Evolutionary conservation across 169 alveolate genomes (phyloP).

Genomic region (Miamiensis avidus): DNA sequence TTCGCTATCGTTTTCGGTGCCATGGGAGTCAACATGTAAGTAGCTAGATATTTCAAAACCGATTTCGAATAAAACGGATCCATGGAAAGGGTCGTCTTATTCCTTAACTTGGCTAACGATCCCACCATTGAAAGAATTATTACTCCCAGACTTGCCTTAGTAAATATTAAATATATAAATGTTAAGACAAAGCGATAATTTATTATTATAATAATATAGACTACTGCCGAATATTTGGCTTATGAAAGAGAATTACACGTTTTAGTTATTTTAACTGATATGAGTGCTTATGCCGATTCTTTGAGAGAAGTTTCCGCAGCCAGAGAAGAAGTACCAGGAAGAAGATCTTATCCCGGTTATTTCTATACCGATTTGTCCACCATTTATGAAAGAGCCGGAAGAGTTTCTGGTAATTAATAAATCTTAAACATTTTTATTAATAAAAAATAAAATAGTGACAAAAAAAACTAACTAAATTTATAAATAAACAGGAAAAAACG

Average conservation of each 20-base stretch:
- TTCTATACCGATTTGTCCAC: conserved; percentile 99
- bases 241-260: conserved; percentile 98
- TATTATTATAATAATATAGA: too few relatives aligned
- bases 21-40: conserved; percentile 99
- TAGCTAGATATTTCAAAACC: conserved; percentile 98
- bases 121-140: conserved; percentile 99
- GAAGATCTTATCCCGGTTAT: conserved; percentile 99
- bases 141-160: conserved; percentile 98
- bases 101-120: conserved; percentile 99
- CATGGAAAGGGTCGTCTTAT: conserved; percentile 98
- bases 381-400: conserved; percentile 99
- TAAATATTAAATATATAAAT: too few relatives aligned
- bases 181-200: too few relatives aligned
- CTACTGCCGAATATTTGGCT: conserved; percentile 99
- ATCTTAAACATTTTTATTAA: conserved; percentile 84
- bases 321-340: conserved; percentile 99
- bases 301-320: conserved; percentile 99
- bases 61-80: conserved; percentile 99
- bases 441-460: background rate
- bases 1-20: conserved; percentile 99
- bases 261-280: conserved; percentile 98
- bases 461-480: too few relatives aligned
- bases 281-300: conserved; percentile 99
- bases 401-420: too few relatives aligned
- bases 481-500: conserved; percentile 48